Evolutionary conservation across 2,329 filamentous ascomycete genomes (phyloP), one percentile per base, ranked within the genome.

Genomic region (Ophiocordyceps polyrhachis-furcata): DNA sequence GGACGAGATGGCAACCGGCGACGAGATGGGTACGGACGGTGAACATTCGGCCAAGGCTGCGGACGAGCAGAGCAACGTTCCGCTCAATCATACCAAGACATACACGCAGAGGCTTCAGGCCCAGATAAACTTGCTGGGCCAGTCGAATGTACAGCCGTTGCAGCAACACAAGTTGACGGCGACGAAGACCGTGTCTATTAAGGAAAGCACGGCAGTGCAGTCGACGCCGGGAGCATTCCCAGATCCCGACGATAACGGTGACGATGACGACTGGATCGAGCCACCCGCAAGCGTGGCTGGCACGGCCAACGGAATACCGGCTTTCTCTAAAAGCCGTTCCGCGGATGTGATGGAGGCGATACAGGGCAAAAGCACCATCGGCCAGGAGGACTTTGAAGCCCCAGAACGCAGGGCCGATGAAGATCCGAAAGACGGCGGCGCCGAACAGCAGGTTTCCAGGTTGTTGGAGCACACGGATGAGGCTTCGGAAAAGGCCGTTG

Each of bases 91-190:
- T 55, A 86, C 79, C 62, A 93, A 93, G 59, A 88, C 86, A 0
- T 93, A 91, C n/a, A 94, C 91, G 0, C 88, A 96, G 59, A 73
- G 84, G 40, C 69, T 98, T 15, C 87, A 94, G 51, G 89, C 96
- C 54, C 86, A 88, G 53, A 96, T 98, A 53, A 93, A 79, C 55
- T 73, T 74, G 64, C 64, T 81, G 43, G 75, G 76, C 15, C 74
- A 80, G 51, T 20, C 42, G 21, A 42, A 68, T 9, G 61, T 9
- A 59, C 65, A 3, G 49, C 23, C 43, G 9, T 62, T 14, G 50
- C 59, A 25, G 57, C 58, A 31, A 49, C 55, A 15, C 63, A 66
- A 44, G 55, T 51, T 47, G 2, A 43, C 52, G 23, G 59, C 58
- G 28, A 46, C 52, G 6, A 56, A 56, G 44, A 55, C 53, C 5